These are phyloP conservation scores for Babesia gibsoni DNA, from an alignment of 169 alveolate genomes.

Conservation along the genomic window DNA sequence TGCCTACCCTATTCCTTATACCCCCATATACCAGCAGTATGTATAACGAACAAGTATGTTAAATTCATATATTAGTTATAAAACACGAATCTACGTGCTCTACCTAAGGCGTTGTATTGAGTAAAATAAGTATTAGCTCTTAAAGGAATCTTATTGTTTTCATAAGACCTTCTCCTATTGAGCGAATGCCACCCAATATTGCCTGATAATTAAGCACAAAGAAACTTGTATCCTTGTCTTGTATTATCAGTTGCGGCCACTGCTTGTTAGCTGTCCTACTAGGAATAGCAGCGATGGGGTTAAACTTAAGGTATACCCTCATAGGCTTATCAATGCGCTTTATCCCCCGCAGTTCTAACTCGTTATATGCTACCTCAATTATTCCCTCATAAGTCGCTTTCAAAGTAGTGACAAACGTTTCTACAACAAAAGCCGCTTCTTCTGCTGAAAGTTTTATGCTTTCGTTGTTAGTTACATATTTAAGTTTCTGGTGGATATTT, in stretches of 20 bases:
- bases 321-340: background rate
- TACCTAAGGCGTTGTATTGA: background rate
- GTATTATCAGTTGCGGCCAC: conserved; percentile 9
- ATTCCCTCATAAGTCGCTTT: background rate
- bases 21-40: no score
- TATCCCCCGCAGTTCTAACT: background rate
- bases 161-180: conserved; percentile 5
- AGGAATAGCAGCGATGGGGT: conserved; percentile 31
- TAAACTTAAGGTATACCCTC: conserved; percentile 10
- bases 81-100: background rate
- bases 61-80: background rate
- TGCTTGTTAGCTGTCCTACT: background rate
- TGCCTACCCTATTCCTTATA: no score
- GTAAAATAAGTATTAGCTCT: background rate
- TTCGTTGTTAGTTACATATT: background rate
- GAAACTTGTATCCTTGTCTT: background rate
- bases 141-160: background rate
- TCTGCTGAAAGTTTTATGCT: background rate
- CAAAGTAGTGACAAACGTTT: background rate
- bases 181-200: background rate
- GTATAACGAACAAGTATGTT: no score
- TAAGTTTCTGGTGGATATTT: background rate
- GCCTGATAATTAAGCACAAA: conserved; percentile 12
- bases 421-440: conserved; percentile 2
- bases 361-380: conserved; percentile 10